Evolutionary conservation across 306 rosid species (phyloP).

Genomic region (Cercis canadensis): DNA sequence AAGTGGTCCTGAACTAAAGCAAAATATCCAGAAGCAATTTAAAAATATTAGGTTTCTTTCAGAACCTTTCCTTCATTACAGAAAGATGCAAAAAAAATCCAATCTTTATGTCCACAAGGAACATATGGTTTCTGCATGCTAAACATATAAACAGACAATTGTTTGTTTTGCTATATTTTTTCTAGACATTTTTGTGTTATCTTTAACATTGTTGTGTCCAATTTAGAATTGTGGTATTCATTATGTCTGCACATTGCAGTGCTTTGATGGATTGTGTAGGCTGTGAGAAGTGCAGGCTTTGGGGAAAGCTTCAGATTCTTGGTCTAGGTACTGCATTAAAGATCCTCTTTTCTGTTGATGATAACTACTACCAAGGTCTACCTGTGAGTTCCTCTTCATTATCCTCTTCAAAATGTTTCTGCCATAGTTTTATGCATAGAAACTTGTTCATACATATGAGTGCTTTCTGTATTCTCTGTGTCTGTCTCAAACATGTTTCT

Average conservation of each 20-base stretch:
- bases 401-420: background rate
- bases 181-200: background rate
- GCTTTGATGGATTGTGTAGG: slow-evolving; percentile 74
- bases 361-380: slow-evolving; percentile 39
- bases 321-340: slow-evolving; percentile 74
- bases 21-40: slow-evolving; percentile 68
- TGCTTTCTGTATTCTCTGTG: background rate
- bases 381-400: slow-evolving; percentile 38
- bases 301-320: slow-evolving; percentile 86
- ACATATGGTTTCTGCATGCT: background rate
- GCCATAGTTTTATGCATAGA: background rate
- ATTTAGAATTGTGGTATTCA: background rate
- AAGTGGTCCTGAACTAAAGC: slow-evolving; percentile 73
- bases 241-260: slow-evolving; percentile 38
- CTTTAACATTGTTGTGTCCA: background rate
- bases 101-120: background rate
- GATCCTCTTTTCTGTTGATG: slow-evolving; percentile 64
- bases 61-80: background rate
- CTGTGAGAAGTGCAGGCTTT: slow-evolving; percentile 75
- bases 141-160: background rate
- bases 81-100: background rate
- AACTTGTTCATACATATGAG: background rate
- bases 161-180: background rate
- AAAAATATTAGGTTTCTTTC: slow-evolving; percentile 60
- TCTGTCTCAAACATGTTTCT: background rate